These are phyloP conservation scores for Cyanidioschyzon merolae DNA, from an alignment of 23 red algal genomes.

Conservation along the genomic window DNA sequence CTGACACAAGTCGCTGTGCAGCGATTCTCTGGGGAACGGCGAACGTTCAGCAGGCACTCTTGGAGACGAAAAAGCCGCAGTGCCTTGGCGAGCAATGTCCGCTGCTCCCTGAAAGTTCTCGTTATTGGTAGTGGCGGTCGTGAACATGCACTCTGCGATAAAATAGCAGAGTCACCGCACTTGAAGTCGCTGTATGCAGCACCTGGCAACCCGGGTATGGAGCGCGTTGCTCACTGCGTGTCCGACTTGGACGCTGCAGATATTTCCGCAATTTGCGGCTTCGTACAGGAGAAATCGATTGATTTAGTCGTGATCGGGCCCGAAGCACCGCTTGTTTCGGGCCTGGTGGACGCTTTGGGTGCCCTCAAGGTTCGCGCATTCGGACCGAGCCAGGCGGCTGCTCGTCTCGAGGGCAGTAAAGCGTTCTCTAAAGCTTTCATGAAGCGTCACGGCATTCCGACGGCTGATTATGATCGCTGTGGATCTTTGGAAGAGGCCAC, in stretches of 20 bases:
- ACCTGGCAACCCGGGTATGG: conserved; percentile 82
- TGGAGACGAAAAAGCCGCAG: no score
- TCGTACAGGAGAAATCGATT: conserved; percentile 28
- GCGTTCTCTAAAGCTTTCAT: conserved; percentile 72
- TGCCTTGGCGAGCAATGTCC: no score
- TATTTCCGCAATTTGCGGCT: conserved; percentile 29
- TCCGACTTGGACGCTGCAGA: conserved; percentile 27
- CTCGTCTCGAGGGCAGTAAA: conserved; percentile 78
- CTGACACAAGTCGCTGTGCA: no score
- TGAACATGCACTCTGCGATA: conserved; percentile 74
- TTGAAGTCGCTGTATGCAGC: conserved; percentile 34
- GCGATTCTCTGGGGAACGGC: no score
- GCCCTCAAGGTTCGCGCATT: conserved; percentile 50
- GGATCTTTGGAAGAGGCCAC: conserved; percentile 32
- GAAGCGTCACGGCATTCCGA: conserved; percentile 61
- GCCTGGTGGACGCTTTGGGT: conserved; percentile 51
- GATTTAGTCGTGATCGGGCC: conserved; percentile 82
- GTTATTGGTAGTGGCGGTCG: conserved; percentile 76
- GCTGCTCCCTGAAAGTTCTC: conserved; percentile 28
- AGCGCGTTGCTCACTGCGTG: conserved; percentile 18
- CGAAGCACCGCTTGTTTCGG: conserved; percentile 67
- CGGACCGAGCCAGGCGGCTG: conserved; percentile 58
- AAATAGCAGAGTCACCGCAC: conserved; percentile 48
- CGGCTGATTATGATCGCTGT: conserved; percentile 60
- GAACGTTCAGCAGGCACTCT: no score